Percentiles rank a stretch among this genome's conserved stretches.
phyloP scores from a whole-genome alignment of 768 basidiomycete genomes.

The Lactifluus echinatus region DNA sequence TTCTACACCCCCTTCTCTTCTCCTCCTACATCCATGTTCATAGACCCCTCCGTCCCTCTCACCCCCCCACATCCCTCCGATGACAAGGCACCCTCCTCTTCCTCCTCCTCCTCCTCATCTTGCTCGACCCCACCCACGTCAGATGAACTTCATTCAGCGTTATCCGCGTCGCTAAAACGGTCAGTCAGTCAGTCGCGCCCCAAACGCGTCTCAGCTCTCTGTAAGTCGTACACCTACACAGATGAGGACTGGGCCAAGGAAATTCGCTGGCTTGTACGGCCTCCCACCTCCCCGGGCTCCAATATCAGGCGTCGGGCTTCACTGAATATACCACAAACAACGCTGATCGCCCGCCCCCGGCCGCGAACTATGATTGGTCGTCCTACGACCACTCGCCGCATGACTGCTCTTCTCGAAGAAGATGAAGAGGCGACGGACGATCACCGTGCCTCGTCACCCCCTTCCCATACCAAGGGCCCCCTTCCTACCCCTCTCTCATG shows the following conservation, averaged over 20 bases:
- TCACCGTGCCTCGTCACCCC: background rate
- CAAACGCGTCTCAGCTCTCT: background rate
- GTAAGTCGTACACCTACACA: constrained; percentile 31
- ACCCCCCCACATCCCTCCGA: constrained; percentile 4
- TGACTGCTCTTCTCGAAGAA: constrained; percentile 34
- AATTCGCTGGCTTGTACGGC: constrained; percentile 50
- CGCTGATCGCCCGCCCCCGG: constrained; percentile 14
- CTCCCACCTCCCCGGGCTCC: constrained; percentile 22
- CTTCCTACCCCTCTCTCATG: constrained; percentile 17
- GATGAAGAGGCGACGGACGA: constrained; percentile 29
- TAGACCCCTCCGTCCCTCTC: constrained; percentile 1
- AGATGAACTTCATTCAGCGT: constrained; percentile 11
- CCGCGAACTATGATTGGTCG: constrained; percentile 18
- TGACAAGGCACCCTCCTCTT: constrained; percentile 7
- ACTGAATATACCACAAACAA: constrained; percentile 1
- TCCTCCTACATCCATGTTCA: constrained; percentile 14
- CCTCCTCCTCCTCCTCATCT: constrained; percentile 17
- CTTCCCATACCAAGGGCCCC: constrained; percentile 15
- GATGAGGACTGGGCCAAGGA: constrained; percentile 63
- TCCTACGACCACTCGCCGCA: constrained; percentile 24
- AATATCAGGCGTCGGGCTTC: constrained; percentile 10
- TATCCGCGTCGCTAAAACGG: constrained; percentile 1
- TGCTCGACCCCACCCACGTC: constrained; percentile 20
- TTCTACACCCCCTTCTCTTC: constrained; percentile 21
- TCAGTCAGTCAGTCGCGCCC: background rate